Evolutionary conservation across 306 rosid species (phyloP), one percentile per base, ranked within the genome.

Genomic region (Prunus dulcis): DNA sequence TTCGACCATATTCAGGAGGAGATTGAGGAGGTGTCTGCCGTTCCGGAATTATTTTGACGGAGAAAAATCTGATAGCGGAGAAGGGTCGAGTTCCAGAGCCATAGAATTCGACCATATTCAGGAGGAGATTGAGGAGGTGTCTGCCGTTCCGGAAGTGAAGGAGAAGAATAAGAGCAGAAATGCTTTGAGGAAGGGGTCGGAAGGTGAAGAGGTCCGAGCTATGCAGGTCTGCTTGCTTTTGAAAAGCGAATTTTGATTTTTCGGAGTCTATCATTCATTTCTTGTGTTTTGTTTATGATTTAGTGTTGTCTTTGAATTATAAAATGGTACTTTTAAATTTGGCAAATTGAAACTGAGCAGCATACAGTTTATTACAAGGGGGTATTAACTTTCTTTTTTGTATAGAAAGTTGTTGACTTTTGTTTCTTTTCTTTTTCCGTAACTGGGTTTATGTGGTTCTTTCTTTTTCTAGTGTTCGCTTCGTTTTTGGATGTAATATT

Each of bases 201-300:
- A 91, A 88, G 98, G 97, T 52, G 90, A 76, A 71, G 87, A 86
- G 18, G 97, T 92, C 65, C 96, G 75, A 76, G 86, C 81, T 58
- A 72, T 92, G 97, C 97, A 95, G 97, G 97, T 92, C 86, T 78
- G 82, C 41, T 34, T 34, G 41, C 78, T 82, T 70, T 82, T 76
- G 83, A 76, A 81, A 84, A 91, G 90, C 90, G 87, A 86, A 86
- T 80, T 78, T 71, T 76, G 12, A 25, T 71, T 76, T 79, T 52
- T 23, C 14, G 11, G 28, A 47, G 69, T 70, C 19, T 12, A 32
- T 0, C 58, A 52, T 34, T 34, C 41, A 34, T 34, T 43, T 75
- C 78, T 32, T 7, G 46, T 51, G 72, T 52, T 77, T 50, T 30
- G 10, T 20, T 12, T 51, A 47, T 34, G 53, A 25, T 15, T 15